A percentile compares a stretch with the other conserved stretches of the same genome.
Conservation (phyloP, 2,329 filamentous ascomycete species). For the Lachnellula arida region DNA sequence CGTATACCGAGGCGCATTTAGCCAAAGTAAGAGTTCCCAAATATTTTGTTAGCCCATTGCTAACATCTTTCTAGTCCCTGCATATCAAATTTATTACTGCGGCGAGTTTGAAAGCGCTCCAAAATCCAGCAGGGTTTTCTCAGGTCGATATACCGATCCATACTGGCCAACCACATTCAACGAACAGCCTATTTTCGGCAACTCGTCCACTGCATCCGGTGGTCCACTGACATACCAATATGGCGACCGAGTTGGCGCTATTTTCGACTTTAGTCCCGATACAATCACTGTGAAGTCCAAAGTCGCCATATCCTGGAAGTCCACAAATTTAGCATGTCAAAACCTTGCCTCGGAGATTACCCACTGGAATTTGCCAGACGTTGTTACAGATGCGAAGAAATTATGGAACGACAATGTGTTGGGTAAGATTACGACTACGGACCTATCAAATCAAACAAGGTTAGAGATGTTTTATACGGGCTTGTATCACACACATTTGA, state of each 20-base stretch:
- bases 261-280: conserved; percentile 40
- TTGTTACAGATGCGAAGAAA: conserved; percentile 37
- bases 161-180: conserved; percentile 1
- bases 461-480: conserved; percentile 52
- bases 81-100: conserved; percentile 46
- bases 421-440: conserved; percentile 37
- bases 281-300: conserved; percentile 38
- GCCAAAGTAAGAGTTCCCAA: background rate
- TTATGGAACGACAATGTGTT: conserved; percentile 51
- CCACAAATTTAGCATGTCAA: conserved; percentile 17
- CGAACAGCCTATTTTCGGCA: conserved; percentile 5
- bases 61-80: background rate
- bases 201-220: conserved; percentile 8
- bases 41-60: background rate
- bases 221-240: conserved; percentile 26
- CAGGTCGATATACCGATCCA: conserved; percentile 36
- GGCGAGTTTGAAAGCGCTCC: conserved; percentile 48
- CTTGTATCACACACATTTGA: conserved; percentile 56
- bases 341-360: conserved; percentile 40
- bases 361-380: conserved; percentile 38
- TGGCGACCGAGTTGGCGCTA: conserved; percentile 43
- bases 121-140: conserved; percentile 40
- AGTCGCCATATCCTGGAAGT: conserved; percentile 15
- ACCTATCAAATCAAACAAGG: conserved; percentile 40
- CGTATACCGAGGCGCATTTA: conserved; percentile 1